Conservation (phyloP, 345 rosid genomes). For the Eucalyptus polybractea region DNA sequence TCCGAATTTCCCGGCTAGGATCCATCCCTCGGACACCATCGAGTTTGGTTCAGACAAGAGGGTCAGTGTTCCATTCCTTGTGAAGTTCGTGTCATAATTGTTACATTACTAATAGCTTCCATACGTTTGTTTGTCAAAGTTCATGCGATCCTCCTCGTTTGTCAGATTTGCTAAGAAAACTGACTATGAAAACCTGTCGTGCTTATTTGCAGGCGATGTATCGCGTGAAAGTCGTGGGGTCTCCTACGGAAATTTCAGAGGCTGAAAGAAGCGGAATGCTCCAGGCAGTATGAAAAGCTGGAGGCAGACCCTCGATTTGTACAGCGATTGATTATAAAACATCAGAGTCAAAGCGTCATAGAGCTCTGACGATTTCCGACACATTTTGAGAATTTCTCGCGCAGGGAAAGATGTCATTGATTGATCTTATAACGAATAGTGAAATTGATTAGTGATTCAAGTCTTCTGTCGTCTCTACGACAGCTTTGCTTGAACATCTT, state of each 20-base stretch:
- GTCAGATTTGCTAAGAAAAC: neutral
- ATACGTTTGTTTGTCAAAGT: neutral
- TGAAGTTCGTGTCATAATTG: neutral
- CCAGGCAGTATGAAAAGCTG: slow-evolving; percentile 34
- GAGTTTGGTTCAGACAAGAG: slow-evolving; percentile 63
- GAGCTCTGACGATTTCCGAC: neutral
- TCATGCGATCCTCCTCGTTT: neutral
- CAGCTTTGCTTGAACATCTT: neutral
- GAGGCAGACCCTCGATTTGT: neutral
- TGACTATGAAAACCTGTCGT: neutral
- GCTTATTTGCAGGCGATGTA: slow-evolving; percentile 40
- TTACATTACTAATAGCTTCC: neutral
- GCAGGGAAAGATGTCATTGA: neutral
- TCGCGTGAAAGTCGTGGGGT: slow-evolving; percentile 58
- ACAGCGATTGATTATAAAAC: slow-evolving; percentile 1
- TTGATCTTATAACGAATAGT: neutral
- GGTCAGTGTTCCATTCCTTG: slow-evolving; percentile 8
- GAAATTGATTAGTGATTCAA: neutral
- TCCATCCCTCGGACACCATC: slow-evolving; percentile 44
- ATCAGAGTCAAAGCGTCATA: neutral
- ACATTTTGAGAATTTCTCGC: neutral
- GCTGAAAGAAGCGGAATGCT: slow-evolving; percentile 26
- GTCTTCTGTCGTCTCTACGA: neutral
- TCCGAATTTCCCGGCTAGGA: slow-evolving; percentile 43
- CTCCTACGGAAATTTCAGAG: slow-evolving; percentile 5